phyloP scores from a whole-genome alignment of 495 filamentous ascomycete genomes.

The Aspergillus olivimuriae region DNA sequence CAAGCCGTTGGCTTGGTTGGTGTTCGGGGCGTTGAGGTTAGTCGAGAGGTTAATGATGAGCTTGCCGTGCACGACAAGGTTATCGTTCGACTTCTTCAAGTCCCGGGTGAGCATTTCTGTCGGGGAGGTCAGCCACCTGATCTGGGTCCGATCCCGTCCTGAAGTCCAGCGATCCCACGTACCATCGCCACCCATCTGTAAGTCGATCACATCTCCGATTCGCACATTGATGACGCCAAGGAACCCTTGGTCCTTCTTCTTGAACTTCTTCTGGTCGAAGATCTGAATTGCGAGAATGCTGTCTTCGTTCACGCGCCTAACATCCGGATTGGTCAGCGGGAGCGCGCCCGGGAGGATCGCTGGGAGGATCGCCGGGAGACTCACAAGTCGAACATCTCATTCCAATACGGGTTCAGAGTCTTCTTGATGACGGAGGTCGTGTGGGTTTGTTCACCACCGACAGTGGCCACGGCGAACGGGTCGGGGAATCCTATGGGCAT shows the following conservation, averaged over 20 bases:
- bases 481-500: slow-evolving; percentile 76
- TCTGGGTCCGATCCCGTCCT: slow-evolving; percentile 9
- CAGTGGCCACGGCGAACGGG: slow-evolving; percentile 94
- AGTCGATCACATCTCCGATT: slow-evolving; percentile 85
- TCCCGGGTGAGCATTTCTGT: slow-evolving; percentile 96
- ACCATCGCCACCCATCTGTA: slow-evolving; percentile 89
- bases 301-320: slow-evolving; percentile 79
- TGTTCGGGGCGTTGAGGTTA: slow-evolving; percentile 60
- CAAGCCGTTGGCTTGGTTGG: slow-evolving; percentile 33
- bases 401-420: slow-evolving; percentile 98
- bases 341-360: slow-evolving; percentile 12
- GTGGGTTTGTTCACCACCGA: slow-evolving; percentile 93
- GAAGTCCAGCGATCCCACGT: slow-evolving; percentile 25
- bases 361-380: slow-evolving; percentile 9
- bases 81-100: slow-evolving; percentile 96
- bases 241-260: slow-evolving; percentile 99
- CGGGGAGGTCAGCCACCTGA: background rate
- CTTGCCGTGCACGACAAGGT: slow-evolving; percentile 95
- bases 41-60: slow-evolving; percentile 94
- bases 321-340: background rate
- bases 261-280: slow-evolving; percentile 99
- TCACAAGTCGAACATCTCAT: slow-evolving; percentile 97
- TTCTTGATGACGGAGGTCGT: slow-evolving; percentile 94
- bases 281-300: slow-evolving; percentile 97
- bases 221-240: slow-evolving; percentile 96